Percentiles rank a stretch among this genome's conserved stretches.
These are phyloP conservation scores for Penicillium cosmopolitanum DNA, from an alignment of 495 filamentous ascomycete genomes.

Conservation along the genomic window DNA sequence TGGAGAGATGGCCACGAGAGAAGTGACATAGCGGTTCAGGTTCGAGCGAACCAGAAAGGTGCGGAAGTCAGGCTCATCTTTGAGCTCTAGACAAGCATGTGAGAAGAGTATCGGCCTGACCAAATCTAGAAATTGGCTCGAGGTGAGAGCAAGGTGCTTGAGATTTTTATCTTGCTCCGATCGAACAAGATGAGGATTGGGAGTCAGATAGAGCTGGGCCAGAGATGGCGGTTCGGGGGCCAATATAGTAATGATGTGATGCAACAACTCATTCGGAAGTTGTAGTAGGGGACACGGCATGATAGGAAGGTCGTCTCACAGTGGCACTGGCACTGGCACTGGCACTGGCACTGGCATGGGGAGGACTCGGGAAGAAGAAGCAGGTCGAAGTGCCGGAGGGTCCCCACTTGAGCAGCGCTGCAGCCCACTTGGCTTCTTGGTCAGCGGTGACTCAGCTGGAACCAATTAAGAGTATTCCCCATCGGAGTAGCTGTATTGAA, in stretches of 20 bases:
- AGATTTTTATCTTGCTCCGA: slow-evolving; percentile 25
- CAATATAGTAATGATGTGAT: slow-evolving; percentile 41
- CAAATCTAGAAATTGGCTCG: slow-evolving; percentile 29
- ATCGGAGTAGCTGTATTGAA: too few species aligned
- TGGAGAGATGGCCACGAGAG: slow-evolving; percentile 32
- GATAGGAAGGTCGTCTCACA: not conserved
- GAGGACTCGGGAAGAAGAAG: slow-evolving; percentile 20
- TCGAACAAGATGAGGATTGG: slow-evolving; percentile 25
- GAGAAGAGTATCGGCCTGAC: slow-evolving; percentile 40
- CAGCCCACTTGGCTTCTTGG: slow-evolving; percentile 26
- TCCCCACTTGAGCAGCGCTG: slow-evolving; percentile 16
- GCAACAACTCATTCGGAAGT: slow-evolving; percentile 48
- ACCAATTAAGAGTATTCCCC: too few species aligned
- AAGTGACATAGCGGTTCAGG: slow-evolving; percentile 36
- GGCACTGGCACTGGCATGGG: not conserved
- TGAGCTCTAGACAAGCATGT: slow-evolving; percentile 34
- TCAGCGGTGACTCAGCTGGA: slow-evolving; percentile 31
- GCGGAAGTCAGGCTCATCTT: slow-evolving; percentile 33
- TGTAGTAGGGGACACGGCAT: slow-evolving; percentile 26
- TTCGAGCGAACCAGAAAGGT: slow-evolving; percentile 29
- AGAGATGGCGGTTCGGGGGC: slow-evolving; percentile 34
- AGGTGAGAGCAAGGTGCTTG: slow-evolving; percentile 40
- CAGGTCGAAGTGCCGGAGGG: slow-evolving; percentile 28
- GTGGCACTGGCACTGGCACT: not conserved
- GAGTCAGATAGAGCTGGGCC: slow-evolving; percentile 28